Evolutionary conservation across 768 basidiomycete species (phyloP), one percentile per base, ranked within the genome.

Genomic region (Suillus variegatus): DNA sequence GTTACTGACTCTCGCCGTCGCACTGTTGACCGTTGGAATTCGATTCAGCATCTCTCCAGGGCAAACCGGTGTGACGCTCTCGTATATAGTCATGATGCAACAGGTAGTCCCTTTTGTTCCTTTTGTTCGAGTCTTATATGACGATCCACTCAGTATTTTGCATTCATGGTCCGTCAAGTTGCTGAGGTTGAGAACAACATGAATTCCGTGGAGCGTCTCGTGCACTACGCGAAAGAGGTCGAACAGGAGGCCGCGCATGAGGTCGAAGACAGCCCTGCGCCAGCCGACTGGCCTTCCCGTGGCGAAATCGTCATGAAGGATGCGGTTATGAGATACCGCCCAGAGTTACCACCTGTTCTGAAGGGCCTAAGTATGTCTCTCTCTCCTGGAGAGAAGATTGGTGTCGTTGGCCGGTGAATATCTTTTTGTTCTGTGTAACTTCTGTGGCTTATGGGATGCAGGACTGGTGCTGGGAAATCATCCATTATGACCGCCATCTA

Each of bases 111-210:
- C 6, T 46, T 52, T 32, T n/a, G 51, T 55, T 4, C 61, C 43
- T 4, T 38, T n/a, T 46, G 60, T 38, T 66, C 43, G 60, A 35
- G 63, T 62, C 40, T 46, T 64, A 60, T n/a, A 10, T 62, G 3
- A 22, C 68, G 38, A 70, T 61, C 49, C 55, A 47, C 49, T 44
- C 58, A 89, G 87, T 68, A 82, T 0, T 91, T 93, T 69, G 86
- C 86, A 25, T 93, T 87, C 88, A 83, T 92, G 75, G 85, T 91
- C 49, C 86, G 90, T 10, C 91, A 93, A 76, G 83, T 82, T 46
- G 88, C 91, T 3, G 94, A 96, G 74, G 89, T 95, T 13, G 94
- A 97, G 76, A 97, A 97, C 75, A 86, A 95, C 76, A 95, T 96
- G 92, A 94, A 94, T 74, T 87, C 88, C n/a, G 91, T 93, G 9